Evolutionary conservation across 495 filamentous ascomycete species (phyloP).

Genomic region (Copromyces sp.): DNA sequence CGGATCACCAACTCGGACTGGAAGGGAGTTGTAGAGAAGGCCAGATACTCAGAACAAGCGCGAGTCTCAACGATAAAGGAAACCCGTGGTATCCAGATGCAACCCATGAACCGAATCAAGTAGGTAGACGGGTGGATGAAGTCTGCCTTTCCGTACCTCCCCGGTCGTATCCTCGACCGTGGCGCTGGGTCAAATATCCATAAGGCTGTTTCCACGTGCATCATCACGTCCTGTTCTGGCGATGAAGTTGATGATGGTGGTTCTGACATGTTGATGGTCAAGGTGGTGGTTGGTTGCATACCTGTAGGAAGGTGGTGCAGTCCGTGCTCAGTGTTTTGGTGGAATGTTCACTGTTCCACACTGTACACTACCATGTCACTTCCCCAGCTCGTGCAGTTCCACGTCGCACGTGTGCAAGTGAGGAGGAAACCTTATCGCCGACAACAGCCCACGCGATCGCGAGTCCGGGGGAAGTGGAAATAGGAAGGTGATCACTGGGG

Average conservation of each 20-base stretch:
- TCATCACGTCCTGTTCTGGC: background rate
- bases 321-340: background rate
- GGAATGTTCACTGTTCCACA: background rate
- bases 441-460: background rate
- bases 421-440: background rate
- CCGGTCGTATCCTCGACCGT: background rate
- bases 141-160: background rate
- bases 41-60: background rate
- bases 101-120: background rate
- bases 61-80: background rate
- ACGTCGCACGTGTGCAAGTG: background rate
- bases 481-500: background rate
- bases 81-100: background rate
- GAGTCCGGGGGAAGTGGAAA: background rate
- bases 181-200: background rate
- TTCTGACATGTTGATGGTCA: background rate
- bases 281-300: background rate
- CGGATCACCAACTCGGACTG: background rate
- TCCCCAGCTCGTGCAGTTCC: background rate
- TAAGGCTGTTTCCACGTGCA: background rate
- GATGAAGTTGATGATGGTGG: background rate
- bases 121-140: no score
- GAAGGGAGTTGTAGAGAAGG: background rate
- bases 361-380: background rate
- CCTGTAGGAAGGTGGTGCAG: background rate